These are phyloP conservation scores for Stagonosporopsis chrysanthemi DNA, from an alignment of 2,329 filamentous ascomycete genomes.

Conservation along the genomic window DNA sequence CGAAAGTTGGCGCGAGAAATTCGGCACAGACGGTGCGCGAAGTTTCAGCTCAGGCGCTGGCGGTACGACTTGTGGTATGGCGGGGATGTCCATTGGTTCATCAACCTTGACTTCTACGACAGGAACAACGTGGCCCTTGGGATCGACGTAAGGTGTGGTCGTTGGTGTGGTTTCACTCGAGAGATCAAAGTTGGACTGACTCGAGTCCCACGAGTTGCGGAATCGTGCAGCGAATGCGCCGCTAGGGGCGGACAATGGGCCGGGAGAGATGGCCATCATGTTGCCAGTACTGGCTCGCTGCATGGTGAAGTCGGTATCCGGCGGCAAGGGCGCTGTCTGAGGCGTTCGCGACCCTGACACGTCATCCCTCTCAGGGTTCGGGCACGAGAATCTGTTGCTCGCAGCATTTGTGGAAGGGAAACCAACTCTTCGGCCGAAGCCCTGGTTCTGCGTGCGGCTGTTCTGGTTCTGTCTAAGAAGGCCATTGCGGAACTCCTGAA, in stretches of 20 bases:
- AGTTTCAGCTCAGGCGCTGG: constrained; percentile 21
- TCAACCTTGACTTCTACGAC: constrained; percentile 45
- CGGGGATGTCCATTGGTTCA: constrained; percentile 17
- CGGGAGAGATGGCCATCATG: constrained; percentile 52
- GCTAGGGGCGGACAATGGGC: constrained; percentile 51
- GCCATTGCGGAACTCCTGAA: constrained; percentile 75
- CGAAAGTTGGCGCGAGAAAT: constrained; percentile 51
- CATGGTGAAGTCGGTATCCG: constrained; percentile 57
- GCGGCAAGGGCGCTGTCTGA: constrained; percentile 49
- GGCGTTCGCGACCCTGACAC: constrained; percentile 46
- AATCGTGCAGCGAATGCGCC: constrained; percentile 48
- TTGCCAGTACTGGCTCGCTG: constrained; percentile 56
- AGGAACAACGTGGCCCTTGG: constrained; percentile 48
- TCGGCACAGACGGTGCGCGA: constrained; percentile 37
- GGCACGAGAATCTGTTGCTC: constrained; percentile 38
- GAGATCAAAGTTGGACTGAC: constrained; percentile 45
- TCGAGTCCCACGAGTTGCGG: constrained; percentile 52
- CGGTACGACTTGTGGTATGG: constrained; percentile 22
- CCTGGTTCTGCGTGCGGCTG: constrained; percentile 41
- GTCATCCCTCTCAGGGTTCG: constrained; percentile 42
- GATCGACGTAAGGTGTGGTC: constrained; percentile 46
- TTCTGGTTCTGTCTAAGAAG: constrained; percentile 49
- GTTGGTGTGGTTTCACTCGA: constrained; percentile 40
- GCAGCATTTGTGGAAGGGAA: constrained; percentile 36
- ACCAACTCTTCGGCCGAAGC: constrained; percentile 44